Percentiles rank a stretch among this genome's conserved stretches.
These are phyloP conservation scores for Calonectria hongkongensis DNA, from an alignment of 2,329 filamentous ascomycete species.

Conservation along the genomic window DNA sequence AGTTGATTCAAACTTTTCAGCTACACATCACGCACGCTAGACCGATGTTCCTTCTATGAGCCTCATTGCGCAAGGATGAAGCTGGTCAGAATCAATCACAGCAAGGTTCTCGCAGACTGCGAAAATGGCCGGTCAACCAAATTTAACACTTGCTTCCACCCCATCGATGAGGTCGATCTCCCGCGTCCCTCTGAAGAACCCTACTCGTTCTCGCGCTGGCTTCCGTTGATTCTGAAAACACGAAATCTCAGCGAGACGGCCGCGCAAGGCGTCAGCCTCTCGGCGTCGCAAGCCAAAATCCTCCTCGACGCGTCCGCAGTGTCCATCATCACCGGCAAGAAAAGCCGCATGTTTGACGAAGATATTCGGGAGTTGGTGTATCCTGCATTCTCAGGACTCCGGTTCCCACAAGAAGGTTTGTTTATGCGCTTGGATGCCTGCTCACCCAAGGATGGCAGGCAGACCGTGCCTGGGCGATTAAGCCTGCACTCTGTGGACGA, in stretches of 20 bases:
- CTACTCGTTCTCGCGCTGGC: conserved; percentile 65
- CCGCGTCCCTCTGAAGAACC: conserved; percentile 53
- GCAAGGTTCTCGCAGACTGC: neutral
- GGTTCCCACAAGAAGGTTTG: conserved; percentile 6
- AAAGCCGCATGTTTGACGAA: conserved; percentile 58
- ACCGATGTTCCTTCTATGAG: too few relatives aligned
- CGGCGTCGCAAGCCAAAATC: conserved; percentile 54
- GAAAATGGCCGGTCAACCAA: conserved; percentile 2
- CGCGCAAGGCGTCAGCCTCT: conserved; percentile 57
- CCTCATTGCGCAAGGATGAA: neutral
- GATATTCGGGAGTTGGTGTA: conserved; percentile 57
- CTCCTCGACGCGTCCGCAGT: conserved; percentile 54
- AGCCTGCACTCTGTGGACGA: conserved; percentile 57
- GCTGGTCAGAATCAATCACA: neutral
- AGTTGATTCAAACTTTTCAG: too few relatives aligned
- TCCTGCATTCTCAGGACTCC: conserved; percentile 37
- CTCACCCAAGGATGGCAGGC: conserved; percentile 29
- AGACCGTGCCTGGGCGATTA: conserved; percentile 40
- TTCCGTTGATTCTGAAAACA: conserved; percentile 61
- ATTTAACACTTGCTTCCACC: conserved; percentile 34
- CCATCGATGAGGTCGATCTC: conserved; percentile 11
- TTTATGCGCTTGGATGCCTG: conserved; percentile 33
- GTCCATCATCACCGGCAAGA: conserved; percentile 56
- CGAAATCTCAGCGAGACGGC: conserved; percentile 53
- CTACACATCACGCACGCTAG: too few relatives aligned